These are phyloP conservation scores for Catharanthus roseus DNA, from an alignment of 257 asterid genomes.

Conservation along the genomic window DNA sequence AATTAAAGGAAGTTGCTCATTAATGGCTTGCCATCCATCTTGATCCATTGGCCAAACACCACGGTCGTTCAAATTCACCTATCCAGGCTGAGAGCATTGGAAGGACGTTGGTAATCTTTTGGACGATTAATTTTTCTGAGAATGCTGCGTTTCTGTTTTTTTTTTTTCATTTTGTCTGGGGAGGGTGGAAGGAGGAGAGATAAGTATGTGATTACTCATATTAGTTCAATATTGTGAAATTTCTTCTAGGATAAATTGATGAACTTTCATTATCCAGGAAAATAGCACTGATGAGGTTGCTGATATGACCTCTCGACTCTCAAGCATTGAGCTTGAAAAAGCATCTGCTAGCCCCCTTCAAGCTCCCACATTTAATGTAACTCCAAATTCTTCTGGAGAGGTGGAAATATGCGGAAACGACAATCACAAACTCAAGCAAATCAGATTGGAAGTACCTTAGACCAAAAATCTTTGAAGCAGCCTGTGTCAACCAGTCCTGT, in stretches of 20 bases:
- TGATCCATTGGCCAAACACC: conserved; percentile 45
- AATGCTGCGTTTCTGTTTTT: conserved; percentile 8
- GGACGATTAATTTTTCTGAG: conserved; percentile 10
- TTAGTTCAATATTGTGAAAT: conserved; percentile 15
- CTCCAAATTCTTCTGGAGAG: conserved; percentile 83
- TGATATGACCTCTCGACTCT: conserved; percentile 67
- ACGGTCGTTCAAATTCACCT: conserved; percentile 60
- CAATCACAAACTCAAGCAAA: conserved; percentile 46
- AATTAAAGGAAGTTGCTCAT: conserved; percentile 97
- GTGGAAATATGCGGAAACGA: conserved; percentile 67
- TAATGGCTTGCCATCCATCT: conserved; percentile 60
- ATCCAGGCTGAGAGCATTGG: conserved; percentile 73
- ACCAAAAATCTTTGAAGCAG: conserved; percentile 46
- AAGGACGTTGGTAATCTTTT: conserved; percentile 50
- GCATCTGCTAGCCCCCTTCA: conserved; percentile 69
- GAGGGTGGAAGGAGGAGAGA: background rate
- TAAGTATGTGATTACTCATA: background rate
- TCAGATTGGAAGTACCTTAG: conserved; percentile 45
- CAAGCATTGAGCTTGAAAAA: conserved; percentile 76
- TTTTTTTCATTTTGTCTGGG: background rate
- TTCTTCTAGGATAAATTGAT: conserved; percentile 17
- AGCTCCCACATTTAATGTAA: conserved; percentile 95
- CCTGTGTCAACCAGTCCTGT: conserved; percentile 35
- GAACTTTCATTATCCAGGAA: conserved; percentile 48
- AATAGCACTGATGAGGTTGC: conserved; percentile 57